These are phyloP conservation scores for Pseudoturritis turrita DNA, from an alignment of 345 rosid species.

Conservation along the genomic window DNA sequence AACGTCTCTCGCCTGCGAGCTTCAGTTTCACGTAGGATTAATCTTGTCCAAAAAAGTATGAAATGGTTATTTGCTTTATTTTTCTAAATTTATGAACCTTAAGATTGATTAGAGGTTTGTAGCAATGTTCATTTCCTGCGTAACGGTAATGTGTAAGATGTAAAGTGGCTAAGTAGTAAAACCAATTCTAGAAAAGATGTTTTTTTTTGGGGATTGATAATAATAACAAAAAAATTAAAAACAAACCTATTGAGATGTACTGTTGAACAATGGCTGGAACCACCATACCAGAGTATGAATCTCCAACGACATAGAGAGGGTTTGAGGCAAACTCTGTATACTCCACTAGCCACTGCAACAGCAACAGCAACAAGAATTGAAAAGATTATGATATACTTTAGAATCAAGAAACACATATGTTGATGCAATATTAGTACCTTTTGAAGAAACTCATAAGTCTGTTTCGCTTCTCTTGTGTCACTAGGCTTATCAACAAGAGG, in stretches of 20 bases:
- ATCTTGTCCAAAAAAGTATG: too few species aligned
- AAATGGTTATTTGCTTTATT: too few species aligned
- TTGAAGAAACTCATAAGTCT: conserved; percentile 14
- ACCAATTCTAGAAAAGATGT: too few species aligned
- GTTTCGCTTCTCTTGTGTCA: conserved; percentile 36
- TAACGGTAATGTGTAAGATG: neutral
- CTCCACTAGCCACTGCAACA: neutral
- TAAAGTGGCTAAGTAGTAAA: neutral
- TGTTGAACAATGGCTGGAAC: conserved; percentile 1
- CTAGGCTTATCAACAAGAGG: conserved; percentile 28
- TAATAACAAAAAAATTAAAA: neutral
- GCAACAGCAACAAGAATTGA: neutral
- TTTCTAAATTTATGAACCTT: conserved; percentile 46
- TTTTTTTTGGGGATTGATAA: neutral
- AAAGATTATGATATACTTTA: neutral
- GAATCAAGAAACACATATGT: too few species aligned
- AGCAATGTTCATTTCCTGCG: too few species aligned
- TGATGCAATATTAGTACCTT: neutral
- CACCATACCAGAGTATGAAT: neutral
- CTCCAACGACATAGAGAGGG: neutral
- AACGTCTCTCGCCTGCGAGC: too few species aligned
- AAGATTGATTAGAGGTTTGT: conserved; percentile 38
- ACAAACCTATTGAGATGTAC: conserved; percentile 2
- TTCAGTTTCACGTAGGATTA: too few species aligned
- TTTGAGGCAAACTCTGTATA: conserved; percentile 7